A percentile compares a stretch with the other conserved stretches of the same genome.
Conservation (phyloP, 495 filamentous ascomycete genomes). For the Penicillium maclennaniae region DNA sequence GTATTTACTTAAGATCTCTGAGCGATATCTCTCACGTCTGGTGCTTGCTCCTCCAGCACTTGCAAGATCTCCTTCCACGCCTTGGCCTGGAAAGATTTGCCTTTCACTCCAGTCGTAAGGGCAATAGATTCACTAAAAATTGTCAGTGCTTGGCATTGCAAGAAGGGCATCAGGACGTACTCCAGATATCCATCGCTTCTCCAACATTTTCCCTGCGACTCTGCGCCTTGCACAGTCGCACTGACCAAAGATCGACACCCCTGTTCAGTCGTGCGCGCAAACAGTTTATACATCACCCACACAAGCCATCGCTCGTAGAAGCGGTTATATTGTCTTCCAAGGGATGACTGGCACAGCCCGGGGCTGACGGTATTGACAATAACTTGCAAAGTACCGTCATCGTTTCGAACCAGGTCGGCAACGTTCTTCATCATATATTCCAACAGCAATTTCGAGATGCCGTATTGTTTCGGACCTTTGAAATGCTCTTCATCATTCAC, state of each 20-base stretch:
- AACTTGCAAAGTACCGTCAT: slow-evolving; percentile 36
- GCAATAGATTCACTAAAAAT: slow-evolving; percentile 37
- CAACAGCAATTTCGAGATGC: slow-evolving; percentile 45
- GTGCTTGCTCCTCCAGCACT: slow-evolving; percentile 27
- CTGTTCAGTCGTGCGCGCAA: slow-evolving; percentile 47
- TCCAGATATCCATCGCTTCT: slow-evolving; percentile 42
- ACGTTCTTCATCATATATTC: slow-evolving; percentile 43
- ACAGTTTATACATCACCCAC: slow-evolving; percentile 36
- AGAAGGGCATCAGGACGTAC: slow-evolving; percentile 23
- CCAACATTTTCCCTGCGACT: slow-evolving; percentile 52
- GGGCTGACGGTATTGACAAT: slow-evolving; percentile 47
- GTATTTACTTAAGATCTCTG: not conserved
- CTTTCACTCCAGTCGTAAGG: slow-evolving; percentile 30
- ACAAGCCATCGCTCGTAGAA: slow-evolving; percentile 36
- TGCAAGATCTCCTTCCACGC: slow-evolving; percentile 41
- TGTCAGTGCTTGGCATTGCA: not conserved
- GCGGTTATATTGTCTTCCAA: slow-evolving; percentile 38
- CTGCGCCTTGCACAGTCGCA: slow-evolving; percentile 42
- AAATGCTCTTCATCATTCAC: slow-evolving; percentile 29
- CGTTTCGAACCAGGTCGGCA: slow-evolving; percentile 27
- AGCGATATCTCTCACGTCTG: slow-evolving; percentile 17
- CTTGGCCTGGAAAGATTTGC: slow-evolving; percentile 32
- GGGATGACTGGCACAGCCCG: slow-evolving; percentile 37
- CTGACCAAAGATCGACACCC: slow-evolving; percentile 51
- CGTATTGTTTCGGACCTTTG: slow-evolving; percentile 39